These are phyloP conservation scores for Psilocybe subaeruginosa DNA, from an alignment of 768 basidiomycete genomes.

Conservation along the genomic window DNA sequence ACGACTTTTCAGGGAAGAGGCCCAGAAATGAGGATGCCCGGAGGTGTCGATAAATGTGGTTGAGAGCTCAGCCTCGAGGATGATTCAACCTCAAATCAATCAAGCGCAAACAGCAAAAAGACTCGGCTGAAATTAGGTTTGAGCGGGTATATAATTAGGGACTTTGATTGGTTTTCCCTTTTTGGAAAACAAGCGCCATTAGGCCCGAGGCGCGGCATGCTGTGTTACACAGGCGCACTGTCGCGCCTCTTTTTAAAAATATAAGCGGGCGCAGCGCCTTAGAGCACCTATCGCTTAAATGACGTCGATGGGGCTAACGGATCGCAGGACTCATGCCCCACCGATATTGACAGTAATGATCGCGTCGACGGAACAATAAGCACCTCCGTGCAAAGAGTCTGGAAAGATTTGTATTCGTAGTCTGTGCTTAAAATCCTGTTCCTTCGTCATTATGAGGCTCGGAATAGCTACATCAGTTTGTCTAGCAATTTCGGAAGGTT, in stretches of 20 bases:
- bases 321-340: conserved; percentile 5
- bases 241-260: conserved; percentile 5
- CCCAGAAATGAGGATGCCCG: neutral
- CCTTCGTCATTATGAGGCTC: neutral
- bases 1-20: too few relatives aligned
- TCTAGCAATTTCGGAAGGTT: neutral
- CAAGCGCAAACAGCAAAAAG: neutral
- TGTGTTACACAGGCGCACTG: conserved; percentile 14
- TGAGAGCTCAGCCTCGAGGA: neutral
- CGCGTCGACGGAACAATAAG: conserved; percentile 4
- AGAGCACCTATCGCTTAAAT: conserved; percentile 7
- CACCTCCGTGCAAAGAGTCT: too few relatives aligned
- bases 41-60: too few relatives aligned
- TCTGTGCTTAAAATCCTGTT: too few relatives aligned
- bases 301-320: conserved; percentile 15
- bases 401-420: too few relatives aligned
- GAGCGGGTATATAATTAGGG: neutral
- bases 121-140: neutral
- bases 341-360: conserved; percentile 4
- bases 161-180: neutral
- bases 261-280: conserved; percentile 11
- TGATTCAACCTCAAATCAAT: neutral
- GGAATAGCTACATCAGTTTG: neutral
- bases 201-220: conserved; percentile 13
- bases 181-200: conserved; percentile 14